These are phyloP conservation scores for Phytophthora kernoviae DNA, from an alignment of 352 stramenopile genomes.

Conservation along the genomic window DNA sequence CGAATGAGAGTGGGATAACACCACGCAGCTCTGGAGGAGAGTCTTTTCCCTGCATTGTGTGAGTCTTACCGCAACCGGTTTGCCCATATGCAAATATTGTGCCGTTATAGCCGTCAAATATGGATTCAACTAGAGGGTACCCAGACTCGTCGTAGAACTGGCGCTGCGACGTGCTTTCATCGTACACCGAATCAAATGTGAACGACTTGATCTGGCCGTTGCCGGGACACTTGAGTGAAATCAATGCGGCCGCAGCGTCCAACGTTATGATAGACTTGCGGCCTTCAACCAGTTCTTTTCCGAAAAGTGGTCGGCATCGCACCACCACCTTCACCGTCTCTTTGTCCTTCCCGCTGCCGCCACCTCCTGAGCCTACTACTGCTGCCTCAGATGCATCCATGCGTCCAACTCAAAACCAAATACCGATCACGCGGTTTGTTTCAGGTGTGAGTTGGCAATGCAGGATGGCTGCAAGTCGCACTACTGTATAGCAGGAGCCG, in stretches of 20 bases:
- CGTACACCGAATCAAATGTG: constrained; percentile 92
- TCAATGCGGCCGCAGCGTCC: constrained; percentile 62
- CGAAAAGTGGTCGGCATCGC: constrained; percentile 84
- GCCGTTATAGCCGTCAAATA: constrained; percentile 92
- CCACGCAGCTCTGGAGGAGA: constrained; percentile 72
- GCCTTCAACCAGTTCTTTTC: constrained; percentile 83
- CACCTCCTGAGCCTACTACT: neutral
- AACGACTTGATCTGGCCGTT: constrained; percentile 86
- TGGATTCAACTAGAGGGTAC: constrained; percentile 89
- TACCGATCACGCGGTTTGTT: neutral
- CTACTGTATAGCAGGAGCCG: neutral
- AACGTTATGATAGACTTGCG: constrained; percentile 85
- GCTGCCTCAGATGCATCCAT: constrained; percentile 29
- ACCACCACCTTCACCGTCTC: constrained; percentile 91
- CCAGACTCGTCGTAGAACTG: constrained; percentile 89
- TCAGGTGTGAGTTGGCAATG: neutral
- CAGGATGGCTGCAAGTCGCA: neutral
- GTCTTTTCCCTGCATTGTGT: constrained; percentile 87
- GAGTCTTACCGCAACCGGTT: constrained; percentile 85
- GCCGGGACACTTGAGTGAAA: constrained; percentile 80
- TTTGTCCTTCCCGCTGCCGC: constrained; percentile 54
- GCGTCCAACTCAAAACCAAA: neutral
- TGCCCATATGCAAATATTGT: constrained; percentile 93
- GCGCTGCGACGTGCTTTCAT: constrained; percentile 81
- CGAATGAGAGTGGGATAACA: constrained; percentile 85